Conservation (phyloP, 768 basidiomycete genomes). For the Myochromella boudieri region DNA sequence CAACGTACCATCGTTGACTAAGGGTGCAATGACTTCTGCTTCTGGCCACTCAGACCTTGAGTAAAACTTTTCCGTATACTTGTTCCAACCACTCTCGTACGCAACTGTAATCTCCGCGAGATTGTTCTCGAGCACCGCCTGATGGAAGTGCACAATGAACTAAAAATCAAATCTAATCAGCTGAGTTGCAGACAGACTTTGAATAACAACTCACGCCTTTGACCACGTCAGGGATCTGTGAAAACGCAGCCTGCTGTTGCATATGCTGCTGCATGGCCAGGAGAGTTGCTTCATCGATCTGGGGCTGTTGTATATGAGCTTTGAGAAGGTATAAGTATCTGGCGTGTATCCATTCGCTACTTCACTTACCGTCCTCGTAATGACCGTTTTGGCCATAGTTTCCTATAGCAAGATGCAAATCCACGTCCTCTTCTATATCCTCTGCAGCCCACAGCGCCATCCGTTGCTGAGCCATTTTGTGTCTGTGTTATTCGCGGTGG, state of each 20-base stretch:
- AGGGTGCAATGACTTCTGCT: slow-evolving; percentile 90
- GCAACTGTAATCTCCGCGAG: slow-evolving; percentile 87
- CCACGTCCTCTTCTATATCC: slow-evolving; percentile 81
- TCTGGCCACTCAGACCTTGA: slow-evolving; percentile 96
- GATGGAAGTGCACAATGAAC: slow-evolving; percentile 95
- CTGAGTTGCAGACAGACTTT: background rate
- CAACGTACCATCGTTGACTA: slow-evolving; percentile 84
- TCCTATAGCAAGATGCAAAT: slow-evolving; percentile 66
- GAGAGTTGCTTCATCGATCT: slow-evolving; percentile 69
- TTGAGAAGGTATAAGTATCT: slow-evolving; percentile 21
- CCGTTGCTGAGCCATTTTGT: slow-evolving; percentile 62
- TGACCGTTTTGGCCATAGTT: slow-evolving; percentile 67
- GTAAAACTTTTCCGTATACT: slow-evolving; percentile 95
- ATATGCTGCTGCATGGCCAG: slow-evolving; percentile 80
- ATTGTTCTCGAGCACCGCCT: slow-evolving; percentile 91
- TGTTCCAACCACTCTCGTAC: slow-evolving; percentile 97
- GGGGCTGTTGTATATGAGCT: slow-evolving; percentile 55
- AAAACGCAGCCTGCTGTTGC: slow-evolving; percentile 79
- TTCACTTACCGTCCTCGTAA: slow-evolving; percentile 61
- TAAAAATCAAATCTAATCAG: slow-evolving; percentile 26
- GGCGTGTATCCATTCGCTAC: slow-evolving; percentile 1
- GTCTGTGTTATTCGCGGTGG: slow-evolving; percentile 13
- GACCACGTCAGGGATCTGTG: slow-evolving; percentile 85
- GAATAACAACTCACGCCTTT: slow-evolving; percentile 62
- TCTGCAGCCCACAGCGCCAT: slow-evolving; percentile 76